Percentiles rank a stretch among this genome's conserved stretches.
Conservation (phyloP, 1,139 yeast species). For the Williopsis jadinii region DNA sequence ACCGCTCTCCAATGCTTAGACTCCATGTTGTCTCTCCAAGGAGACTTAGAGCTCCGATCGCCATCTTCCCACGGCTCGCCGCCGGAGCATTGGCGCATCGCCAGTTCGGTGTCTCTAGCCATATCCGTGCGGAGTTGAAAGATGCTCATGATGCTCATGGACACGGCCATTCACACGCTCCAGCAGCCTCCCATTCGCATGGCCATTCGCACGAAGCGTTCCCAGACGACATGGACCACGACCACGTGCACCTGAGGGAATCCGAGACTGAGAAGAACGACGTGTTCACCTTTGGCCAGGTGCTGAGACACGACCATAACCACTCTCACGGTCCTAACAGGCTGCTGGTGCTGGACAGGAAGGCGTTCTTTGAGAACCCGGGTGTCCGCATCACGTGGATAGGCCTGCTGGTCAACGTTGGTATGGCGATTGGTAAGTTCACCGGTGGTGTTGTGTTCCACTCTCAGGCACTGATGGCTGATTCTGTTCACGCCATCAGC, state of each 20-base stretch:
- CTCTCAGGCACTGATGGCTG: conserved; percentile 91
- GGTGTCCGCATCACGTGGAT: conserved; percentile 93
- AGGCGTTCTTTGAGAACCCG: conserved; percentile 51
- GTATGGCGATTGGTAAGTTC: conserved; percentile 82
- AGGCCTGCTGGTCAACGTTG: conserved; percentile 75
- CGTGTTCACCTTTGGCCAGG: conserved; percentile 25
- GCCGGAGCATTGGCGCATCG: neutral
- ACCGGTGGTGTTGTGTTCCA: conserved; percentile 88
- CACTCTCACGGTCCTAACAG: conserved; percentile 33
- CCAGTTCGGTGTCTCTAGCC: neutral
- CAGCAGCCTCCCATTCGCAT: conserved; percentile 13
- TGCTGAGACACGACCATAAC: conserved; percentile 21
- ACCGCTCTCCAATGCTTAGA: no score
- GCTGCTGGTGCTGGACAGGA: conserved; percentile 29
- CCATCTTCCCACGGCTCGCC: no score
- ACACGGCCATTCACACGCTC: conserved; percentile 1
- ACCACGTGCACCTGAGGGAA: conserved; percentile 31
- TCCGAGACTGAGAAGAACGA: conserved; percentile 34
- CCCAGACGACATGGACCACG: conserved; percentile 24
- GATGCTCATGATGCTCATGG: neutral
- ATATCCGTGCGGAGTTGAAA: conserved; percentile 7
- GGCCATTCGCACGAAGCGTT: conserved; percentile 22
- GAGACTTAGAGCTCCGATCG: no score
- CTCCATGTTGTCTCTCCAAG: no score
- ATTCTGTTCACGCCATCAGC: conserved; percentile 85